Conservation (phyloP, 805 yeast species). For the Grigorovia humatica region DNA sequence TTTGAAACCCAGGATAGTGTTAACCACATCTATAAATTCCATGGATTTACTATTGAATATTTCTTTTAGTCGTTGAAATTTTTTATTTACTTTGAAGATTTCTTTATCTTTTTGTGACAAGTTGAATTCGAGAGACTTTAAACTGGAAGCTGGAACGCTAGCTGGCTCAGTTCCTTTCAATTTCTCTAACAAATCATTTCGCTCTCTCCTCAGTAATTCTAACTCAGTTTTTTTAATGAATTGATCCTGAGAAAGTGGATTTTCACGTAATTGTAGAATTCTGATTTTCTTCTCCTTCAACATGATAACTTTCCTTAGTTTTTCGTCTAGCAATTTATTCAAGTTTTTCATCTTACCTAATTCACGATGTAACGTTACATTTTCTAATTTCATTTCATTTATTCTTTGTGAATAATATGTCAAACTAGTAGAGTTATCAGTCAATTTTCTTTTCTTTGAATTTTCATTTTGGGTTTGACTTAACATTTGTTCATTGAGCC, state of each 20-base stretch:
- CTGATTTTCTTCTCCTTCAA: slow-evolving; percentile 34
- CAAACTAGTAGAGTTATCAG: slow-evolving; percentile 13
- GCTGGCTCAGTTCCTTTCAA: slow-evolving; percentile 10
- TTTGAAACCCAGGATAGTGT: slow-evolving; percentile 59
- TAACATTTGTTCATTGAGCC: slow-evolving; percentile 22
- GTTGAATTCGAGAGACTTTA: slow-evolving; percentile 52
- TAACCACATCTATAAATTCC: slow-evolving; percentile 59
- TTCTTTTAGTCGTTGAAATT: slow-evolving; percentile 41
- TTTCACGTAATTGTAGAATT: slow-evolving; percentile 52
- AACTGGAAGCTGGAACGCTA: slow-evolving; percentile 48
- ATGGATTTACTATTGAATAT: slow-evolving; percentile 55
- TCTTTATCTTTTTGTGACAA: slow-evolving; percentile 37
- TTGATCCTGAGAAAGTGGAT: slow-evolving; percentile 57
- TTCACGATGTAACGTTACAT: slow-evolving; percentile 30
- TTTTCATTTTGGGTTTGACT: slow-evolving; percentile 8
- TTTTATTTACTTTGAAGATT: slow-evolving; percentile 41
- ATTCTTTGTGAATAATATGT: slow-evolving; percentile 23
- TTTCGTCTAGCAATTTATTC: slow-evolving; percentile 29
- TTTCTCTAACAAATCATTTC: slow-evolving; percentile 38
- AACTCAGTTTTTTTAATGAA: slow-evolving; percentile 44
- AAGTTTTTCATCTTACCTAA: slow-evolving; percentile 31
- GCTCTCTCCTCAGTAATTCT: slow-evolving; percentile 46
- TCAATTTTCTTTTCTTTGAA: slow-evolving; percentile 23
- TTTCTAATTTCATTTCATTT: slow-evolving; percentile 33
- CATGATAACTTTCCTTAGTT: slow-evolving; percentile 27